Percentiles rank a stretch among this genome's conserved stretches.
These are phyloP conservation scores for Verruconis gallopava DNA, from an alignment of 2,329 filamentous ascomycete species.

Conservation along the genomic window DNA sequence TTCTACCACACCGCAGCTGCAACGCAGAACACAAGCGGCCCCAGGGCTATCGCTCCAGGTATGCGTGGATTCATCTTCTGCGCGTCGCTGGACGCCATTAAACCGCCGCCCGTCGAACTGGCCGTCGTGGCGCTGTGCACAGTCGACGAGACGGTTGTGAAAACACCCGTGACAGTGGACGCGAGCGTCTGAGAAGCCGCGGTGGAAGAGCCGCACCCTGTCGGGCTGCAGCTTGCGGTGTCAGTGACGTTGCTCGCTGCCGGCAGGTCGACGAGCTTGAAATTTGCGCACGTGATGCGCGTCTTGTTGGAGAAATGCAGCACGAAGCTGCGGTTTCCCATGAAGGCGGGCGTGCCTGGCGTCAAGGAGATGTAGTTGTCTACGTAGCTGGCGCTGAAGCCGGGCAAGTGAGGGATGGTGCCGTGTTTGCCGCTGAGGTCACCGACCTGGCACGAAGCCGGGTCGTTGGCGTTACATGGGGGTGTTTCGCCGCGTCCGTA, in stretches of 20 bases:
- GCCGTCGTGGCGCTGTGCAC: background rate
- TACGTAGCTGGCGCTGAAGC: constrained; percentile 8
- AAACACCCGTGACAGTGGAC: background rate
- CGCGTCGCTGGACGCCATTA: too few species aligned
- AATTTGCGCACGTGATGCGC: constrained; percentile 45
- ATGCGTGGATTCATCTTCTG: background rate
- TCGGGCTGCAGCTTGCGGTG: background rate
- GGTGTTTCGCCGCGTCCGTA: constrained; percentile 26
- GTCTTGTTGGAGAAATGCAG: constrained; percentile 41
- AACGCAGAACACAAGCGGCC: background rate
- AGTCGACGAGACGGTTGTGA: background rate
- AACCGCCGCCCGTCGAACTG: background rate
- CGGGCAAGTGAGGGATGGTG: constrained; percentile 13
- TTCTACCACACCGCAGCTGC: background rate
- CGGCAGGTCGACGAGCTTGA: constrained; percentile 17
- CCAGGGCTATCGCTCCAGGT: background rate
- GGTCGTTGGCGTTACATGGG: constrained; percentile 23
- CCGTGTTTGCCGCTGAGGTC: constrained; percentile 35
- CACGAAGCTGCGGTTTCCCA: constrained; percentile 42
- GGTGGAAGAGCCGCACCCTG: background rate
- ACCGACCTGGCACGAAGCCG: constrained; percentile 30
- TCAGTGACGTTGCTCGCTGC: background rate
- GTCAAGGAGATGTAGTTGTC: constrained; percentile 32
- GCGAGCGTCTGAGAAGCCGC: background rate
- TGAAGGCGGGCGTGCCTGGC: constrained; percentile 30